Conservation (phyloP, 352 stramenopile genomes). For the Pythium insidiosum region DNA sequence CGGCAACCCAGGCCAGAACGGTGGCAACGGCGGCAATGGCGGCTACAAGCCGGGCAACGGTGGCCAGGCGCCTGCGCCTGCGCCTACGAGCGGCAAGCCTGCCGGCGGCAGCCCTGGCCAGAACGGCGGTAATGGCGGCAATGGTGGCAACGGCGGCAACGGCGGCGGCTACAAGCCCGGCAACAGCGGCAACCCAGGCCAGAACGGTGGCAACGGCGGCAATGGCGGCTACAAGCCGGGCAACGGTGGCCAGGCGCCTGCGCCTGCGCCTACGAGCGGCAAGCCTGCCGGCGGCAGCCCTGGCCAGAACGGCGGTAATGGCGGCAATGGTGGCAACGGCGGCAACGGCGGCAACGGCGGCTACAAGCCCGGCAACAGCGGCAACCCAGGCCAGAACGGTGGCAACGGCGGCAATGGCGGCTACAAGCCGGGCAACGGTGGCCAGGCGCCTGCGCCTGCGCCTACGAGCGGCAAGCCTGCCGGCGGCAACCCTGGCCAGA, state of each 20-base stretch:
- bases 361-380: not conserved
- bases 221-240: not conserved
- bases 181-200: not conserved
- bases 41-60: too few species aligned
- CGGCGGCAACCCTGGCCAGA: not conserved
- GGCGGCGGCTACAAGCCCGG: not conserved
- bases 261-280: too few species aligned
- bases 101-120: not conserved
- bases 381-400: not conserved
- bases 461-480: not conserved
- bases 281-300: not conserved
- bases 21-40: too few species aligned
- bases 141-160: not conserved
- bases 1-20: too few species aligned
- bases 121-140: not conserved
- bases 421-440: not conserved
- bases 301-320: not conserved
- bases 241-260: not conserved
- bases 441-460: not conserved
- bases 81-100: too few species aligned
- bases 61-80: too few species aligned
- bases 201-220: not conserved
- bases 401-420: not conserved
- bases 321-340: not conserved
- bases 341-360: not conserved